Base-by-base conservation (phyloP, 2,329 filamentous ascomycete species). In the Penicillium sp. region DNA sequence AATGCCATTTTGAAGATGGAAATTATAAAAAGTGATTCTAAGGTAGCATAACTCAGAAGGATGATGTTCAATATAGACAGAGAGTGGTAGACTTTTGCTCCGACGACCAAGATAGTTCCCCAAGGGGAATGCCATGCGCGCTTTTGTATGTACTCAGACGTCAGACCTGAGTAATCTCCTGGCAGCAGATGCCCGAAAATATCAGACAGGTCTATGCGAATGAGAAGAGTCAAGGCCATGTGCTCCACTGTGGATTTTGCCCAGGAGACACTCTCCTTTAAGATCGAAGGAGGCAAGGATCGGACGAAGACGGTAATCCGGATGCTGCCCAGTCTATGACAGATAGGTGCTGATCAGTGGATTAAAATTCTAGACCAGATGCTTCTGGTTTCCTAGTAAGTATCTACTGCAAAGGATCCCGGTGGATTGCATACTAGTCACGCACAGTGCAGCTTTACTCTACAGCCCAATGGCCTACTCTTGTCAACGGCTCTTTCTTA, bases 241-340 rank as follows among this genome's bases (percentile, higher is more conserved):
- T 62, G 55, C 60, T 66, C 66, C 66, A 67, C 66, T 62, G 66
- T 68, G 66, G 66, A 14, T 58, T 64, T 24, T 44, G 57, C 54
- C 61, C 54, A 59, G 60, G 58, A 54, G 55, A 52, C 35, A 35
- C 41, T 24, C 49, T 58, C 36, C 35, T 24, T 50, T 40, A 40
- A 46, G 16, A 22, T 54, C 36, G 51, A 40, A 37, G 47, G 54
- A 58, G 60, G 60, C 58, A 58, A 63, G 37, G 56, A 64, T 55
- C 39, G 33, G 53, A 65, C 60, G 50, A 51, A 65, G 44, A 55
- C 44, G 58, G 66, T 40, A 61, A 66, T 22, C 3, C 19, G 22
- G 6, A 55, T 22, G 64, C 46, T 53, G 58, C 53, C 63, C 62
- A 56, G 36, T 53, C 33, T 24, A 53, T 47, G 40, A 60, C 18